phyloP scores from a whole-genome alignment of 2,329 filamentous ascomycete species.

The Septoria linicola region DNA sequence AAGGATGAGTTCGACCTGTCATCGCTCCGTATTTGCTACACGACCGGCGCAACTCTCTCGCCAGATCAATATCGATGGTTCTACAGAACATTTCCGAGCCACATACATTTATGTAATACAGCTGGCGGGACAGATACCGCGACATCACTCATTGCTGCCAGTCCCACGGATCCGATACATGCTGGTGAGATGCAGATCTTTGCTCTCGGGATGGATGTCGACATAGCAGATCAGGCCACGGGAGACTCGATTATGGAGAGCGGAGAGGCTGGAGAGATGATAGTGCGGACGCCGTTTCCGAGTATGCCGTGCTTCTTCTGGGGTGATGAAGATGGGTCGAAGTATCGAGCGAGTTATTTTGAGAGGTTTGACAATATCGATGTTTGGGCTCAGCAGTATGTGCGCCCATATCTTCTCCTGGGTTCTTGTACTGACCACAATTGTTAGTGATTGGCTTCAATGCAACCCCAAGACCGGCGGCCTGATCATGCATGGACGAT shows the following conservation, averaged over 20 bases:
- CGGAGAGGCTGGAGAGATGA: constrained; percentile 47
- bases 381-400: constrained; percentile 46
- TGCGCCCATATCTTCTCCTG: background rate
- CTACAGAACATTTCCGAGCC: constrained; percentile 43
- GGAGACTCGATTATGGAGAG: constrained; percentile 38
- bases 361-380: constrained; percentile 42
- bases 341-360: constrained; percentile 50
- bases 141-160: constrained; percentile 46
- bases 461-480: constrained; percentile 45
- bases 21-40: constrained; percentile 45
- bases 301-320: constrained; percentile 50
- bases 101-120: constrained; percentile 44
- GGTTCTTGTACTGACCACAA: background rate
- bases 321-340: constrained; percentile 43
- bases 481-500: constrained; percentile 46
- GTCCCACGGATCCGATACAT: constrained; percentile 45
- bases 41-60: constrained; percentile 47
- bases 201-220: constrained; percentile 49
- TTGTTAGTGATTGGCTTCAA: constrained; percentile 44
- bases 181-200: constrained; percentile 44
- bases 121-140: constrained; percentile 52
- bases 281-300: constrained; percentile 49
- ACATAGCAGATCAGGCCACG: constrained; percentile 44
- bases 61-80: constrained; percentile 48
- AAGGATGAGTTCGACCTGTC: constrained; percentile 42